Conservation (phyloP, 2,329 filamentous ascomycete species). For the Fonsecaea nubica region DNA sequence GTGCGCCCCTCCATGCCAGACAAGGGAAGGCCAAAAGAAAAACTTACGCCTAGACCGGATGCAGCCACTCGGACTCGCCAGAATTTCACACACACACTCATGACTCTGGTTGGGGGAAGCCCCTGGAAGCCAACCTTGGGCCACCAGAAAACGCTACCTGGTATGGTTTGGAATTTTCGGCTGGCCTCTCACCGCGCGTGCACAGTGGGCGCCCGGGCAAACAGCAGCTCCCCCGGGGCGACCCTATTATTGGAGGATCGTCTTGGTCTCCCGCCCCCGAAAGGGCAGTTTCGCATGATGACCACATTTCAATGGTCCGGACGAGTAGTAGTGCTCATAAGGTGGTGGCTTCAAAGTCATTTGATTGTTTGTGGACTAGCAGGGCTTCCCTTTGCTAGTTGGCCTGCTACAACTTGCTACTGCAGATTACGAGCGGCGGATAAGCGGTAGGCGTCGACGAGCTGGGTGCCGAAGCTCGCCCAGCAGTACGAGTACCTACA, state of each 20-base stretch:
- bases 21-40: slow-evolving; percentile 15
- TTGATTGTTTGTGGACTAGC: slow-evolving; percentile 6
- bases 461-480: not conserved
- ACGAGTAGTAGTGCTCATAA: not conserved
- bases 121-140: not conserved
- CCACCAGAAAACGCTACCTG: not conserved
- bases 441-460: slow-evolving; percentile 6
- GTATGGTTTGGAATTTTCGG: slow-evolving; percentile 5
- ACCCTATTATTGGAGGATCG: slow-evolving; percentile 16
- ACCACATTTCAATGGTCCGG: slow-evolving; percentile 7
- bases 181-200: slow-evolving; percentile 17
- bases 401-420: slow-evolving; percentile 1
- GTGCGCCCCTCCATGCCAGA: not conserved
- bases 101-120: slow-evolving; percentile 10
- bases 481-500: too few species aligned
- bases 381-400: slow-evolving; percentile 14
- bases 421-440: slow-evolving; percentile 16
- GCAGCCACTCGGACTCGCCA: slow-evolving; percentile 15
- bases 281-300: slow-evolving; percentile 10
- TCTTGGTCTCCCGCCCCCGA: slow-evolving; percentile 5
- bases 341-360: slow-evolving; percentile 4
- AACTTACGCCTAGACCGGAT: slow-evolving; percentile 10
- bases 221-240: not conserved
- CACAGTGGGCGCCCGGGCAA: slow-evolving; percentile 14
- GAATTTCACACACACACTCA: slow-evolving; percentile 8